phyloP scores from a whole-genome alignment of 495 filamentous ascomycete species.

The Penicillium simplicissimum region DNA sequence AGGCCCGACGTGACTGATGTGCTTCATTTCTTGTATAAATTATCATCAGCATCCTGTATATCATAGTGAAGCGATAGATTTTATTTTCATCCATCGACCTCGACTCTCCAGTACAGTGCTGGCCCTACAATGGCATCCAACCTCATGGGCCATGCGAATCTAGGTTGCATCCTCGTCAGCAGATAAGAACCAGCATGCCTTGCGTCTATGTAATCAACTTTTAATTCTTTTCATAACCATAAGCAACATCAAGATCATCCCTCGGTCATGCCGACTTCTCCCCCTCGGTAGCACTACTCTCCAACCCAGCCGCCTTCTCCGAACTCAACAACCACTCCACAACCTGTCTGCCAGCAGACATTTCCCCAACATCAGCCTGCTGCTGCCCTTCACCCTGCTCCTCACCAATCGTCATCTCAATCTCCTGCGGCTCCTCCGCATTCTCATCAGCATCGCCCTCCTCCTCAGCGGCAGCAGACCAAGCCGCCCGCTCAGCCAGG shows the following conservation, averaged over 20 bases:
- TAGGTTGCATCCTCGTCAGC: background rate
- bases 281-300: conserved; percentile 35
- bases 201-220: conserved; percentile 8
- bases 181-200: conserved; percentile 1
- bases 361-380: conserved; percentile 26
- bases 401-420: conserved; percentile 34
- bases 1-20: conserved; percentile 33
- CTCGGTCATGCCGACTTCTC: conserved; percentile 20
- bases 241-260: background rate
- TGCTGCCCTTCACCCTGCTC: conserved; percentile 19
- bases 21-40: conserved; percentile 2
- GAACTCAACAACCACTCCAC: conserved; percentile 50
- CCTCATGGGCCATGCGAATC: background rate
- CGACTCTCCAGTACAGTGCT: too few relatives aligned
- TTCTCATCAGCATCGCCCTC: conserved; percentile 22
- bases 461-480: conserved; percentile 34
- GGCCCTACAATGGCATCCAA: background rate
- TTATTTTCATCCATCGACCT: conserved; percentile 1
- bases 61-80: conserved; percentile 2
- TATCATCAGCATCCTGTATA: conserved; percentile 13
- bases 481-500: conserved; percentile 70
- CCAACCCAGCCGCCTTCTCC: conserved; percentile 41
- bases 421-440: conserved; percentile 29
- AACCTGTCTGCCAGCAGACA: conserved; percentile 44
- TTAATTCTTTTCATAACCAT: conserved; percentile 8